Base-by-base conservation (phyloP, 1,284 basidiomycete species). In the Fereydounia khargensis region DNA sequence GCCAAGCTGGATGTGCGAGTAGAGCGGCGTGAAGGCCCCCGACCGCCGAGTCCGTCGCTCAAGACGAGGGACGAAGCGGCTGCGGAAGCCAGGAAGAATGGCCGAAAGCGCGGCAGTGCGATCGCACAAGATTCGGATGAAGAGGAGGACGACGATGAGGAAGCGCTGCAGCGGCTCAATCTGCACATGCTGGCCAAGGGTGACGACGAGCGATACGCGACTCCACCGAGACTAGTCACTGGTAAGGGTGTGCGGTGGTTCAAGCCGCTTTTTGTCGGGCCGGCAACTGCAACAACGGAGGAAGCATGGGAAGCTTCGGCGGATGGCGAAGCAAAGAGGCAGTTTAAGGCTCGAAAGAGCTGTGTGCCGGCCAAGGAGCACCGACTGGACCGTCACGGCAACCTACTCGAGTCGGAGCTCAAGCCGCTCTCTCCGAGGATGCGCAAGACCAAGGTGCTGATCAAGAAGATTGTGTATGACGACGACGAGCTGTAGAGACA, bases 141-240 rank as follows among this genome's bases (percentile, higher is more conserved):
- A 30, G 28, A 8, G 14, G 18, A 8, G 10, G 36, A 35, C 9
- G 9, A 11, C 20, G 14, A 14, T 23, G 35, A 23, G n/a, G 36
- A 28, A 13, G 36, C 25, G 23, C 9, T 8, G 18, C 7, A 36
- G 22, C 14, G 18, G 35, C 8, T 19, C 19, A 20, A 36, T 19
- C 19, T 14, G 16, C 36, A 39, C 21, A 6, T 4, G 11, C 6
- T 27, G 10, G 36, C 23, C 8, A 21, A 8, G 24, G 36, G 36
- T 25, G 36, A 39, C 8, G 36, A 39, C 14, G 36, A 39, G 36
- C 23, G 25, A 6, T 39, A 39, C 36, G 20, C n/a, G 24, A 39
- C 36, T n/a, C 36, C 36, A 17, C 36, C 36, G 18, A 10, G 36
- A 9, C 23, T 25, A 16, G 35, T n/a, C 35, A 36, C 10, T 4